phyloP scores from a whole-genome alignment of 2,329 filamentous ascomycete genomes.

The Hypoxylon sp. region DNA sequence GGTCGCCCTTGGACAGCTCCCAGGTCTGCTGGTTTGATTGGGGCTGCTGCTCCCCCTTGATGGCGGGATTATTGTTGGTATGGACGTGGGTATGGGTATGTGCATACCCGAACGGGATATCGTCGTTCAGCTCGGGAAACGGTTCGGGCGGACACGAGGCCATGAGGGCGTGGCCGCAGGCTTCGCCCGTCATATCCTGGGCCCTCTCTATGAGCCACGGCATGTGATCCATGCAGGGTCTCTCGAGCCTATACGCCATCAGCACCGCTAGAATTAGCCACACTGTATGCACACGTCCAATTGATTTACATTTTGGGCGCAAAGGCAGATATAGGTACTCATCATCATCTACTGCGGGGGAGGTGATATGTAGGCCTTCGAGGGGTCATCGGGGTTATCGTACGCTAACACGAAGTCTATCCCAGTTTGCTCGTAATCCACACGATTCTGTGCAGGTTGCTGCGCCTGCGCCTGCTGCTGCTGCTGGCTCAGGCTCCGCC shows the following conservation, averaged over 20 bases:
- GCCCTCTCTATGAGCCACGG: conserved; percentile 79
- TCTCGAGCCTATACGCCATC: conserved; percentile 79
- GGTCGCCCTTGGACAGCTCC: conserved; percentile 81
- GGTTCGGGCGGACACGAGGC: conserved; percentile 85
- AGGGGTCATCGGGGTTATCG: conserved; percentile 68
- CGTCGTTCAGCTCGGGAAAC: conserved; percentile 63
- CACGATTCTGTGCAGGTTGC: conserved; percentile 56
- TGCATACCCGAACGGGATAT: conserved; percentile 67
- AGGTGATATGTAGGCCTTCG: conserved; percentile 76
- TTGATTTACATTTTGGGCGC: conserved; percentile 37
- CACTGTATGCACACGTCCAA: conserved; percentile 47
- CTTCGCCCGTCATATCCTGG: conserved; percentile 72
- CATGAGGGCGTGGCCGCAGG: conserved; percentile 94
- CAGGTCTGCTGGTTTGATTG: conserved; percentile 76
- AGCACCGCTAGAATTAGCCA: conserved; percentile 62
- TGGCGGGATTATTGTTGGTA: conserved; percentile 65
- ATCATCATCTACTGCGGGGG: conserved; percentile 65
- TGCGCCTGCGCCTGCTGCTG: conserved; percentile 38
- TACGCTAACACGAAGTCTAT: conserved; percentile 95
- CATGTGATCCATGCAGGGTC: conserved; percentile 92
- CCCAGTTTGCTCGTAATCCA: conserved; percentile 85
- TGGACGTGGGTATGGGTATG: conserved; percentile 48
- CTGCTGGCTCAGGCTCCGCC: conserved; percentile 54
- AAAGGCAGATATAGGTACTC: conserved; percentile 1
- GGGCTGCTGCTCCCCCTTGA: conserved; percentile 26